Evolutionary conservation across 2,329 filamentous ascomycete species (phyloP).

Genomic region (Claviceps spartinae): DNA sequence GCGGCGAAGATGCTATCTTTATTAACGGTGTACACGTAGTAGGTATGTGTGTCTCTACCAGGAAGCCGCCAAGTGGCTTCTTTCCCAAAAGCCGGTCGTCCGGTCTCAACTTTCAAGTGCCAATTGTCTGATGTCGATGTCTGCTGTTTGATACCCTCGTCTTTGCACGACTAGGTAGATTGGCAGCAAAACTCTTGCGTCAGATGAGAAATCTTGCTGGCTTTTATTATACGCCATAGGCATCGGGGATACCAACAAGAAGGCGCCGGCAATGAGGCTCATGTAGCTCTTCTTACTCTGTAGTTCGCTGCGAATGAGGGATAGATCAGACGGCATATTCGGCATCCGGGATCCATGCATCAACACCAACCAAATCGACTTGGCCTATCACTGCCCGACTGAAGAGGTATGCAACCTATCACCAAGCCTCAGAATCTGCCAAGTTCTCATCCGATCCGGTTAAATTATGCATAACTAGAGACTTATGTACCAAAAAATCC

Average conservation of each 20-base stretch:
- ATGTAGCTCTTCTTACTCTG: neutral
- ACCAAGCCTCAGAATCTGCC: neutral
- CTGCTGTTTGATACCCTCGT: neutral
- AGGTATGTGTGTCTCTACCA: neutral
- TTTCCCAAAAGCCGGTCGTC: neutral
- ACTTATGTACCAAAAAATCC: too few relatives aligned
- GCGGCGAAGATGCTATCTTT: neutral
- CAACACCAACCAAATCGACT: neutral
- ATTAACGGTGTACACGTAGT: neutral
- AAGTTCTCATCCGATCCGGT: neutral
- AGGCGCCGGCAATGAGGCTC: neutral
- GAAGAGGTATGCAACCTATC: neutral
- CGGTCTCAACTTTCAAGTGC: neutral
- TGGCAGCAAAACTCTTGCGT: neutral
- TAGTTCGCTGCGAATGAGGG: neutral
- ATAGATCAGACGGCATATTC: neutral
- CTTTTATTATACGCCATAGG: neutral
- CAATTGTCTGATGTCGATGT: neutral
- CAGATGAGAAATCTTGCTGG: neutral
- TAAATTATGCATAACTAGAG: neutral
- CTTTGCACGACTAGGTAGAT: neutral
- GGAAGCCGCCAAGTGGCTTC: constrained; percentile 1
- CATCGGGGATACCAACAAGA: neutral
- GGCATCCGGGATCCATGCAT: neutral
- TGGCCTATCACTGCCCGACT: neutral